A percentile compares a stretch with the other conserved stretches of the same genome.
These are phyloP conservation scores for Leucosporidium creatinivorum DNA, from an alignment of 768 basidiomycete genomes.

Conservation along the genomic window DNA sequence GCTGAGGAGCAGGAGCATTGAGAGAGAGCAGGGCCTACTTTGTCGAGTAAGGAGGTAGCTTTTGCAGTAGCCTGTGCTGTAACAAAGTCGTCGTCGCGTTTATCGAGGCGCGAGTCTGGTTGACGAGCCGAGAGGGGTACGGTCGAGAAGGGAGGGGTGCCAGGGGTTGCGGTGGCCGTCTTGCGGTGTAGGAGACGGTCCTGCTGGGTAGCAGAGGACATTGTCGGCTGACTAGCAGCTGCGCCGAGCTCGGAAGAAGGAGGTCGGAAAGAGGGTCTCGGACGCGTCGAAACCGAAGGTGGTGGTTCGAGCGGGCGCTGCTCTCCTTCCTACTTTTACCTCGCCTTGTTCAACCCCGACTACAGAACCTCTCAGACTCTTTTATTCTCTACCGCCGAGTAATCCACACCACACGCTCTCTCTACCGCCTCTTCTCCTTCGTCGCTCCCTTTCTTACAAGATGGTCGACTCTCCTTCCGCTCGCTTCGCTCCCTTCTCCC, in stretches of 20 bases:
- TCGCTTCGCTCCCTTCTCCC: constrained; percentile 18
- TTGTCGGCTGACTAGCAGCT: background rate
- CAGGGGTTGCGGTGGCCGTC: background rate
- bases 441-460: background rate
- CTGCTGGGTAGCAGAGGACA: background rate
- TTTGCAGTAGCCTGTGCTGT: background rate
- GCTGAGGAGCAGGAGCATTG: no score
- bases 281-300: no score
- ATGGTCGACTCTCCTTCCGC: constrained; percentile 5
- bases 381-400: no score
- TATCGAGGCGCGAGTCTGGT: background rate
- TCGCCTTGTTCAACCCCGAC: no score
- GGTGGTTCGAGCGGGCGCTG: no score
- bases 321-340: no score
- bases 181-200: background rate
- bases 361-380: no score
- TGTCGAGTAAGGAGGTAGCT: background rate
- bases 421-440: background rate
- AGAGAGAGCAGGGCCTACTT: background rate
- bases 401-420: no score
- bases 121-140: no score
- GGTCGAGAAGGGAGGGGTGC: background rate
- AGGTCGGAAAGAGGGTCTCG: background rate
- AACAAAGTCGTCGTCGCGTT: background rate
- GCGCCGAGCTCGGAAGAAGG: background rate